phyloP scores from a whole-genome alignment of 73 alveolate species.

The Stentor coeruleus region DNA sequence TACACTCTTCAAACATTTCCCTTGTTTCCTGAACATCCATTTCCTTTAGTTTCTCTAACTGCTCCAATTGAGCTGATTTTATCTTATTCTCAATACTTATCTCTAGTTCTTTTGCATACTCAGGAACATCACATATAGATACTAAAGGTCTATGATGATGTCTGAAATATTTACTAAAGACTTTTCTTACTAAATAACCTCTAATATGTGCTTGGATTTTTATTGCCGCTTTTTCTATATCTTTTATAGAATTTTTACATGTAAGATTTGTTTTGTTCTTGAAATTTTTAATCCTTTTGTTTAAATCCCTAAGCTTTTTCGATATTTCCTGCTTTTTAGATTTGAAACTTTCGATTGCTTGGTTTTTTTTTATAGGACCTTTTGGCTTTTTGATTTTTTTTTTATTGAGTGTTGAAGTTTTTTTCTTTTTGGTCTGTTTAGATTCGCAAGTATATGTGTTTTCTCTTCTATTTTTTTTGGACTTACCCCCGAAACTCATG shows the following conservation, averaged over 20 bases:
- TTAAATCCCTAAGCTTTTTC: not conserved
- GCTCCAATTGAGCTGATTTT: not conserved
- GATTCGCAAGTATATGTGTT: too few relatives aligned
- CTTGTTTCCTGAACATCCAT: not conserved
- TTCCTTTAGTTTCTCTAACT: not conserved
- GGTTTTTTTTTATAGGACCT: too few relatives aligned
- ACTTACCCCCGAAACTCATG: too few relatives aligned
- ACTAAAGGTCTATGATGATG: not conserved
- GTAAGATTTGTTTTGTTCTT: not conserved
- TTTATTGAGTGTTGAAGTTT: not conserved
- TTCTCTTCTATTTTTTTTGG: not conserved
- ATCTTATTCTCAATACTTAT: not conserved
- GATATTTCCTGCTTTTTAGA: too few relatives aligned
- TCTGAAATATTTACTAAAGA: too few relatives aligned
- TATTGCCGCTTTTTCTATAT: not conserved
- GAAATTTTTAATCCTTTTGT: not conserved
- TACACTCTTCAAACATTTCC: not conserved
- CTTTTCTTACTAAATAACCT: not conserved
- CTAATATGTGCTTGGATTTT: not conserved
- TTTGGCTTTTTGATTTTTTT: too few relatives aligned
- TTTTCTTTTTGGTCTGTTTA: not conserved
- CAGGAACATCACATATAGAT: too few relatives aligned
- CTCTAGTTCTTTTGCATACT: not conserved
- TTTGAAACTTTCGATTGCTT: not conserved
- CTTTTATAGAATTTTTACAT: not conserved